Evolutionary conservation across 345 rosid genomes (phyloP), one percentile per base, ranked within the genome.

Genomic region (Alliaria petiolata): DNA sequence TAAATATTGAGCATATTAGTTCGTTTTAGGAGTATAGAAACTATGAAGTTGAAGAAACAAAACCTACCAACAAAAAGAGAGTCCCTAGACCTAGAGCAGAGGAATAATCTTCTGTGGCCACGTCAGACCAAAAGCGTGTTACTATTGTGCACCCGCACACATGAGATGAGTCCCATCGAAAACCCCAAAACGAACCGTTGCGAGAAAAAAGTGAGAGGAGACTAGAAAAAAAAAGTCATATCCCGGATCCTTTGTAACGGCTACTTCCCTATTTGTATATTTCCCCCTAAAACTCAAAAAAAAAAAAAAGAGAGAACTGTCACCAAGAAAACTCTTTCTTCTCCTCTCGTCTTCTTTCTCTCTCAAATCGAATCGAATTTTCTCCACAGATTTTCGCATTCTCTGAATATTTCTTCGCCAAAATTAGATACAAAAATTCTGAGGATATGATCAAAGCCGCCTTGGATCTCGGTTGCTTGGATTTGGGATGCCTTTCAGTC

Each of bases 401-500:
- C n/a, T 68, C 57, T 61, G 25, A 69, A 14, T 31, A 53, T 26
- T 30, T 45, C 11, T 15, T 59, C 69, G 8, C 72, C 40, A 28
- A 0, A 19, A 2, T 33, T 16, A 2, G 54, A 71, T 71, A 50
- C 44, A 5, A 28, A 7, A 1, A 65, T 35, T n/a, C n/a, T 49
- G 43, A 65, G 26, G 46, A 69, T 6, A 76, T 76, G 79, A 65
- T 70, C 10, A 77, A 77, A 34, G 30, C 66, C 33, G 66, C 76
- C 58, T 85, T 91, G 89, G 92, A 91, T 77, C 79, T 83, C 56
- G 95, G 92, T 25, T 87, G 92, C 77, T 75, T 87, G 75, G 92
- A 90, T 69, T 55, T 85, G 73, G 87, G 92, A 33, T 82, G 91
- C 82, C 42, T 80, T 49, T 58, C 83, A 6, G 69, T 56, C 60